Percentiles rank a stretch among this genome's conserved stretches.
phyloP scores from a whole-genome alignment of 352 stramenopile genomes.

The Globisporangium perplexum region DNA sequence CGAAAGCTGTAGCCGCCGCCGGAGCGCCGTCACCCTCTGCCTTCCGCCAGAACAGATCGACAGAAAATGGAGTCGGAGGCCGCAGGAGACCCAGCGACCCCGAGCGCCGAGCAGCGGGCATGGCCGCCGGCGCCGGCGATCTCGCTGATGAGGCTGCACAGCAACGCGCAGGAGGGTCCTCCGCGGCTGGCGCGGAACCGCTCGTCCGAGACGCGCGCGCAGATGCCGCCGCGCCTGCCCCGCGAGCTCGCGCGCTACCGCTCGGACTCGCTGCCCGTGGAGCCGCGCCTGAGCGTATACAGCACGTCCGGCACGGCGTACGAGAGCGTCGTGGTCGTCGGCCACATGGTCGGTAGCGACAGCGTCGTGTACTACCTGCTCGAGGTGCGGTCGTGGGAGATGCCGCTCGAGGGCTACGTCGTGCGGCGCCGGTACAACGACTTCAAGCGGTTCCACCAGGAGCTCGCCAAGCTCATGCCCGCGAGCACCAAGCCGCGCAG shows the following conservation, averaged over 20 bases:
- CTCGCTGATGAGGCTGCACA: slow-evolving; percentile 5
- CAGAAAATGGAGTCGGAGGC: too few species aligned
- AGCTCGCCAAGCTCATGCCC: slow-evolving; percentile 51
- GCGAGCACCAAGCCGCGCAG: slow-evolving; percentile 18
- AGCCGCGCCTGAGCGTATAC: slow-evolving; percentile 50
- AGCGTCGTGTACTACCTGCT: slow-evolving; percentile 75
- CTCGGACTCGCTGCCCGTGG: slow-evolving; percentile 26
- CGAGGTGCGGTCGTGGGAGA: slow-evolving; percentile 65
- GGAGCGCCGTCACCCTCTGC: too few species aligned
- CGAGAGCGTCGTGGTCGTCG: slow-evolving; percentile 68
- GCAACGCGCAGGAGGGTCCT: slow-evolving; percentile 9
- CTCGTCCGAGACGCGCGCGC: slow-evolving; percentile 11
- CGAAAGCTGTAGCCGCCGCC: too few species aligned
- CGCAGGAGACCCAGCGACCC: too few species aligned
- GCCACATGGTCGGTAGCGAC: slow-evolving; percentile 51
- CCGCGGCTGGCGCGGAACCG: slow-evolving; percentile 11
- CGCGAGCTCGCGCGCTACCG: slow-evolving; percentile 25
- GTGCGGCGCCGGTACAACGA: slow-evolving; percentile 73
- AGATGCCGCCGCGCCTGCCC: slow-evolving; percentile 6
- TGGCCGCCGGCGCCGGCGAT: background rate
- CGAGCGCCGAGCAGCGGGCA: too few species aligned
- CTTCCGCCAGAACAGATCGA: too few species aligned
- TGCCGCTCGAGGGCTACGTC: slow-evolving; percentile 73
- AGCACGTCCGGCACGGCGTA: slow-evolving; percentile 66
- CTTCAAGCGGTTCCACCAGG: slow-evolving; percentile 56